Evolutionary conservation across 345 rosid genomes (phyloP).

Genomic region (Hibiscus mutabilis): DNA sequence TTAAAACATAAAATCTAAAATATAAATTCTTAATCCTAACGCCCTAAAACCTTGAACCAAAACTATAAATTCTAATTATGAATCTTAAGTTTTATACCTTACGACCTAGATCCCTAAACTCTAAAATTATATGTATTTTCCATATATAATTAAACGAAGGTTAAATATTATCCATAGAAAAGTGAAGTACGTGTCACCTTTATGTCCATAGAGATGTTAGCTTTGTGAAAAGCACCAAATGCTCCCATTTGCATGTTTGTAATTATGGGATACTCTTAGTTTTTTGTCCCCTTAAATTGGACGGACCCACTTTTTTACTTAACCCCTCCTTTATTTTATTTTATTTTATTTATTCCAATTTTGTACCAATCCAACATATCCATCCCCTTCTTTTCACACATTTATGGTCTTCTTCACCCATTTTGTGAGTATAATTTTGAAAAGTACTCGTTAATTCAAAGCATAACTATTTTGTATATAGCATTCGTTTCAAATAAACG

Average conservation of each 20-base stretch:
- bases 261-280: background rate
- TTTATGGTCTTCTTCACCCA: background rate
- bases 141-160: no score
- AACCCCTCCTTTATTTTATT: background rate
- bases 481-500: no score
- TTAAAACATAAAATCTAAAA: no score
- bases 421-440: background rate
- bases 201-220: background rate
- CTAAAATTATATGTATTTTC: no score
- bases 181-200: background rate
- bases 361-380: background rate
- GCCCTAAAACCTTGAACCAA: no score
- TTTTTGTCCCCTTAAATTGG: background rate
- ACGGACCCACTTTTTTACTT: background rate
- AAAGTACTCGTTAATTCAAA: no score
- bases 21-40: no score
- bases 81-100: no score
- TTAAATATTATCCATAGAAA: background rate
- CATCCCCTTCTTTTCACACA: background rate
- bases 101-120: no score
- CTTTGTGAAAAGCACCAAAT: conserved; percentile 1
- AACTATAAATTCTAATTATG: no score
- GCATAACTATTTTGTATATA: no score
- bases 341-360: background rate
- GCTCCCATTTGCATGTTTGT: background rate